Percentiles rank a stretch among this genome's conserved stretches.
phyloP scores from a whole-genome alignment of 345 rosid species.

The Passiflora organensis region DNA sequence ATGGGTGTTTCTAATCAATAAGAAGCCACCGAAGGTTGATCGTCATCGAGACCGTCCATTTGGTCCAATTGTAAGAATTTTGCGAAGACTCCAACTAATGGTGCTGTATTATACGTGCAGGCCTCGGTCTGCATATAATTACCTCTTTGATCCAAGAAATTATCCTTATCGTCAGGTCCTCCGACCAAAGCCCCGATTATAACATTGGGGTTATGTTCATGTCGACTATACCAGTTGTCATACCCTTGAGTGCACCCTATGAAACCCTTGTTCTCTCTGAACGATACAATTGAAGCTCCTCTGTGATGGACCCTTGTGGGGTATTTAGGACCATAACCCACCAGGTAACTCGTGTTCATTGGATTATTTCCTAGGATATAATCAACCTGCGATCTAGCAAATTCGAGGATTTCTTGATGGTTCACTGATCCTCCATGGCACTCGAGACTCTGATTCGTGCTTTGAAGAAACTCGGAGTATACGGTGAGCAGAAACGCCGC shows the following conservation, averaged over 20 bases:
- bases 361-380: conserved; percentile 86
- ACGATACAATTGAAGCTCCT: conserved; percentile 83
- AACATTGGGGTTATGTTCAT: conserved; percentile 45
- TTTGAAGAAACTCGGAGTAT: conserved; percentile 58
- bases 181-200: conserved; percentile 60
- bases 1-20: conserved; percentile 26
- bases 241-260: conserved; percentile 98
- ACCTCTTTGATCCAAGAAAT: conserved; percentile 40
- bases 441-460: conserved; percentile 32
- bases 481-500: conserved; percentile 72
- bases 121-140: conserved; percentile 58
- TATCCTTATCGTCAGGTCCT: conserved; percentile 52
- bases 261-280: conserved; percentile 70
- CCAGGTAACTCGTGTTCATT: conserved; percentile 80
- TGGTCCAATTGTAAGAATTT: conserved; percentile 18
- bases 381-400: conserved; percentile 82
- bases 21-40: conserved; percentile 46
- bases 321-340: conserved; percentile 70
- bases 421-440: conserved; percentile 46
- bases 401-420: conserved; percentile 44
- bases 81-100: conserved; percentile 59
- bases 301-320: conserved; percentile 86
- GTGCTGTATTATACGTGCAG: conserved; percentile 61
- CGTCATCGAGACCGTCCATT: conserved; percentile 15
- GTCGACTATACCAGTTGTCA: conserved; percentile 42